Percentiles rank a stretch among this genome's conserved stretches.
These are phyloP conservation scores for Collybia mongolica DNA, from an alignment of 768 basidiomycete species.

Conservation along the genomic window DNA sequence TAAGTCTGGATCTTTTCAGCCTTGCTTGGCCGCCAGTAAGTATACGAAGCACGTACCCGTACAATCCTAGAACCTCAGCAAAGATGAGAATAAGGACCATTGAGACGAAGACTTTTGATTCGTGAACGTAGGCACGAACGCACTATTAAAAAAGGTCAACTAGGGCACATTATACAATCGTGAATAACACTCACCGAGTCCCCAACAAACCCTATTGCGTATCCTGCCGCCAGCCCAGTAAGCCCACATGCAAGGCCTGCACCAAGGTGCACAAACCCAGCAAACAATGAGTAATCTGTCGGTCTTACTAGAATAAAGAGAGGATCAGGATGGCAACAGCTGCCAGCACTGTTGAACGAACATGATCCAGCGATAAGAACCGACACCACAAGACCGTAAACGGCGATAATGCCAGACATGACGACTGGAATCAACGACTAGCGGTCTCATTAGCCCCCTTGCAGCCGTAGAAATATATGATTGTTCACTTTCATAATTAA, in stretches of 20 bases:
- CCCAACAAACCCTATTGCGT: slow-evolving; percentile 92
- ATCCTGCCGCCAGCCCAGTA: slow-evolving; percentile 91
- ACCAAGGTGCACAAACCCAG: slow-evolving; percentile 87
- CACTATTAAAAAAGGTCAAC: slow-evolving; percentile 8
- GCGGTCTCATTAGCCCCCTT: neutral
- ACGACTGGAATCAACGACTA: slow-evolving; percentile 95
- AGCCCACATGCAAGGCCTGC: slow-evolving; percentile 90
- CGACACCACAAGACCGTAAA: slow-evolving; percentile 94
- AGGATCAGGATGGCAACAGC: slow-evolving; percentile 8
- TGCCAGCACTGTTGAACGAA: slow-evolving; percentile 24
- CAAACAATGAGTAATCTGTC: slow-evolving; percentile 56
- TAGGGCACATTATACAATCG: neutral
- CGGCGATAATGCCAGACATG: slow-evolving; percentile 98
- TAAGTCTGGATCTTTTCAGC: slow-evolving; percentile 38
- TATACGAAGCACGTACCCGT: slow-evolving; percentile 53
- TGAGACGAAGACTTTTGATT: slow-evolving; percentile 3
- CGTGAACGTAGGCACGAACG: slow-evolving; percentile 10
- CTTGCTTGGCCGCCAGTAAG: too few species aligned
- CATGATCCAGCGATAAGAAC: slow-evolving; percentile 80
- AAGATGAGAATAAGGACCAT: slow-evolving; percentile 93
- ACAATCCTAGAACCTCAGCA: slow-evolving; percentile 87
- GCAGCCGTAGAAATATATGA: neutral
- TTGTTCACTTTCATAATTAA: slow-evolving; percentile 91
- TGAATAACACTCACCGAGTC: slow-evolving; percentile 68
- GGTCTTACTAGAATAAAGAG: slow-evolving; percentile 48